A percentile compares a stretch with the other conserved stretches of the same genome.
These are phyloP conservation scores for Sclerotinia trifoliorum DNA, from an alignment of 2,329 filamentous ascomycete species.

Conservation along the genomic window DNA sequence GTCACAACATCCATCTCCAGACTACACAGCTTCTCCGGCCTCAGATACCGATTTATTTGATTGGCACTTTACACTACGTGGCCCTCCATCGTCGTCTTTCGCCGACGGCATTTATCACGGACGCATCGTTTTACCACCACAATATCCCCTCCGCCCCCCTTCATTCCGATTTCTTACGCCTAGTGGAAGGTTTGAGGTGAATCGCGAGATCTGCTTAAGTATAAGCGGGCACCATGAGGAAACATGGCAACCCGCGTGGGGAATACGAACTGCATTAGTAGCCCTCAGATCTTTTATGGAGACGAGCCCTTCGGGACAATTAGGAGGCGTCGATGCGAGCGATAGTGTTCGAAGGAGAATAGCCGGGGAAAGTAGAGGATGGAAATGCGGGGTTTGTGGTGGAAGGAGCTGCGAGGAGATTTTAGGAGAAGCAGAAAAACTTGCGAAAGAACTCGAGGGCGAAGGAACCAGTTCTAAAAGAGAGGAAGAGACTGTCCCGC, in stretches of 20 bases:
- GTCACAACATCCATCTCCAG: constrained; percentile 72
- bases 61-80: constrained; percentile 98
- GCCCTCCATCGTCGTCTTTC: constrained; percentile 68
- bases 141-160: constrained; percentile 88
- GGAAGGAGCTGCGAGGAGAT: constrained; percentile 71
- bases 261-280: constrained; percentile 81
- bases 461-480: constrained; percentile 61
- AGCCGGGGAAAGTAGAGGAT: constrained; percentile 64
- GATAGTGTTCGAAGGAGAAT: constrained; percentile 65
- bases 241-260: constrained; percentile 98
- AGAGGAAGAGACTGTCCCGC: constrained; percentile 17
- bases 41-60: constrained; percentile 91
- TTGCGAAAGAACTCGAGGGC: constrained; percentile 48
- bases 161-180: constrained; percentile 96
- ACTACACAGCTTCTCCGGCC: constrained; percentile 77
- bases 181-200: constrained; percentile 89
- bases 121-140: constrained; percentile 83
- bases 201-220: constrained; percentile 92
- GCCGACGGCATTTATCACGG: constrained; percentile 84
- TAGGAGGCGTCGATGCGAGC: constrained; percentile 81
- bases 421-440: constrained; percentile 66
- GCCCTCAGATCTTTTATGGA: constrained; percentile 90
- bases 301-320: constrained; percentile 79
- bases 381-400: constrained; percentile 68
- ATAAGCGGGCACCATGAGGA: constrained; percentile 97